Evolutionary conservation across 1,284 basidiomycete species (phyloP), one percentile per base, ranked within the genome.

Genomic region (Apiotrichum gracile): DNA sequence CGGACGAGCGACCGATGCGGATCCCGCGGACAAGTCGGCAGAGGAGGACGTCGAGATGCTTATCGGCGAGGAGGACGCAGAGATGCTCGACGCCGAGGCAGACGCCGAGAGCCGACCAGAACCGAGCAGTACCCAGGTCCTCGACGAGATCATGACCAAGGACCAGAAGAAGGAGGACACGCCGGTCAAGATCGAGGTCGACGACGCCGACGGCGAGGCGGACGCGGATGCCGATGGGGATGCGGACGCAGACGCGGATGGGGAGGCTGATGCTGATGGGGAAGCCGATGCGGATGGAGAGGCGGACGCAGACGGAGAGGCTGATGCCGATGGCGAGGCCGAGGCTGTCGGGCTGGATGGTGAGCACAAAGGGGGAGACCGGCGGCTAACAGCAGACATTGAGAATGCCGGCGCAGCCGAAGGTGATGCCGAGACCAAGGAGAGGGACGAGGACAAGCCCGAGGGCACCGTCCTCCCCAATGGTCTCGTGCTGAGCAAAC

Each of bases 31-130:
- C 41, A 54, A 55, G 12, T 52, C 58, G 4, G 67, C 64, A 0
- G 68, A 69, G 51, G 70, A 72, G 38, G 69, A 70, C 42, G 69
- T 71, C 25, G 72, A 73, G 54, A 67, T 71, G 69, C 57, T 70
- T 26, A 60, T 68, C 3, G 63, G 61, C 17, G 52, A 58, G n/a
- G 54, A 55, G 16, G 63, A 60, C n/a, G 41, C 40, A 8, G 58
- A 53, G 51, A 51, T 33, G 60, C 61, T 42, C 13, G 54, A 53
- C n/a, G 51, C 50, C 5, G 65, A 65, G 29, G 60, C 43, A 27
- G 52, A 54, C 35, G 34, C 39, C 12, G 58, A 62, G n/a, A n/a
- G n/a, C 19, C 42, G 56, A 37, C 56, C 54, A 43, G 33, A 57
- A 40, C 47, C 61, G 16, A 62, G 58, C 1, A 52, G 66, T 14